phyloP scores from a whole-genome alignment of 1,139 yeast species.

The Magnusiomyces sp. region DNA sequence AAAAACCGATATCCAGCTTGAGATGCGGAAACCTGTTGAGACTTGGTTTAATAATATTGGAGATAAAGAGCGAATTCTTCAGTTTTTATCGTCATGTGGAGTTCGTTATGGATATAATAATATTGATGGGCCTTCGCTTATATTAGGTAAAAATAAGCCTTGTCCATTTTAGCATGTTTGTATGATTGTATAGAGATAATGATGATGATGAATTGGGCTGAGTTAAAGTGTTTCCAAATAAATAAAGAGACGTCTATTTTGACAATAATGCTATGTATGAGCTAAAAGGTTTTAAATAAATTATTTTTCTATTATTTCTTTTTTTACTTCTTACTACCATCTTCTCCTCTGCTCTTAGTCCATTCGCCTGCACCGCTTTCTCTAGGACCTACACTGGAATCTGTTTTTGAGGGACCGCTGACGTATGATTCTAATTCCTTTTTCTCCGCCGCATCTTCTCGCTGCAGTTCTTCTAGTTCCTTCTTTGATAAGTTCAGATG shows the following conservation, averaged over 20 bases:
- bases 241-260: too few relatives aligned
- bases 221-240: too few relatives aligned
- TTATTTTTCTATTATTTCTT: background rate
- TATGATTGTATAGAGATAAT: too few relatives aligned
- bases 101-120: constrained; percentile 20
- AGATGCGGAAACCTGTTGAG: too few relatives aligned
- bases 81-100: constrained; percentile 19
- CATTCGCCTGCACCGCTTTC: constrained; percentile 72
- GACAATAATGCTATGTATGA: too few relatives aligned
- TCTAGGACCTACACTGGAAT: constrained; percentile 33
- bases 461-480: constrained; percentile 29
- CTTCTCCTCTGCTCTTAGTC: constrained; percentile 72
- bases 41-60: too few relatives aligned
- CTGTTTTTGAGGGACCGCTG: constrained; percentile 13
- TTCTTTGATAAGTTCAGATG: constrained; percentile 25
- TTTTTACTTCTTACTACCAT: constrained; percentile 37
- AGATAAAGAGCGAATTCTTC: constrained; percentile 13
- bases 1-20: constrained; percentile 17
- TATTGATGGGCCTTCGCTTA: too few relatives aligned
- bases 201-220: too few relatives aligned
- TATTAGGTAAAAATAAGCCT: too few relatives aligned
- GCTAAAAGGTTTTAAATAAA: too few relatives aligned
- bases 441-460: constrained; percentile 38
- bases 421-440: constrained; percentile 29
- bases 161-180: too few relatives aligned